Conservation (phyloP, 2,329 filamentous ascomycete species). For the Lachnellula cervina region DNA sequence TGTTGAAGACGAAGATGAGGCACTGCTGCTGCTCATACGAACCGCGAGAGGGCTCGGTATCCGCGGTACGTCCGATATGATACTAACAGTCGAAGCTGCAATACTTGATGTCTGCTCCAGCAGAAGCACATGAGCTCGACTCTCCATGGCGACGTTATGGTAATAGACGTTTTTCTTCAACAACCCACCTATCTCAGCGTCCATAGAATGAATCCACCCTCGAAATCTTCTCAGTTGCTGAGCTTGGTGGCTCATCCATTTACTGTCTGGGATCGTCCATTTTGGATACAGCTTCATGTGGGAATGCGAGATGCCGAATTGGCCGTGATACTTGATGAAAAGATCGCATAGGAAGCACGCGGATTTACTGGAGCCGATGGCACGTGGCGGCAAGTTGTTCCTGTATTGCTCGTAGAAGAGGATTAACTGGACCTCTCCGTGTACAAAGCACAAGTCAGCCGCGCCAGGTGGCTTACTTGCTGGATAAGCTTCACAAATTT, state of each 20-base stretch:
- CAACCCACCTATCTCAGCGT: neutral
- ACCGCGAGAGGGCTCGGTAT: neutral
- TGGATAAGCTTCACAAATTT: neutral
- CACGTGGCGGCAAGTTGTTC: neutral
- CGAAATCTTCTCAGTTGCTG: neutral
- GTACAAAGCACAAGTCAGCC: conserved; percentile 31
- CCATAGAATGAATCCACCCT: neutral
- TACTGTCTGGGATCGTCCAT: conserved; percentile 11
- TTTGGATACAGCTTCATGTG: conserved; percentile 7
- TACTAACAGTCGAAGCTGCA: neutral
- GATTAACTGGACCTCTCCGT: conserved; percentile 46
- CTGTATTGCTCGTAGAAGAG: conserved; percentile 7
- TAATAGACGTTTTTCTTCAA: neutral
- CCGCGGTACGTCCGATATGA: neutral
- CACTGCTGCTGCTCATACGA: neutral
- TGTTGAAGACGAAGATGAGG: neutral
- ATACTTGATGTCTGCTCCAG: neutral
- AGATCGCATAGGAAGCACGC: conserved; percentile 16
- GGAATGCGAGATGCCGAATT: conserved; percentile 9
- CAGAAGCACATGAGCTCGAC: neutral
- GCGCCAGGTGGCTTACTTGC: neutral
- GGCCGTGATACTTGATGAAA: conserved; percentile 14
- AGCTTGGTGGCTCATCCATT: neutral
- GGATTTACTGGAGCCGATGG: conserved; percentile 17
- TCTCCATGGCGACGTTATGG: neutral